phyloP scores from a whole-genome alignment of 768 basidiomycete genomes.

The Clitopilus passeckerianus region DNA sequence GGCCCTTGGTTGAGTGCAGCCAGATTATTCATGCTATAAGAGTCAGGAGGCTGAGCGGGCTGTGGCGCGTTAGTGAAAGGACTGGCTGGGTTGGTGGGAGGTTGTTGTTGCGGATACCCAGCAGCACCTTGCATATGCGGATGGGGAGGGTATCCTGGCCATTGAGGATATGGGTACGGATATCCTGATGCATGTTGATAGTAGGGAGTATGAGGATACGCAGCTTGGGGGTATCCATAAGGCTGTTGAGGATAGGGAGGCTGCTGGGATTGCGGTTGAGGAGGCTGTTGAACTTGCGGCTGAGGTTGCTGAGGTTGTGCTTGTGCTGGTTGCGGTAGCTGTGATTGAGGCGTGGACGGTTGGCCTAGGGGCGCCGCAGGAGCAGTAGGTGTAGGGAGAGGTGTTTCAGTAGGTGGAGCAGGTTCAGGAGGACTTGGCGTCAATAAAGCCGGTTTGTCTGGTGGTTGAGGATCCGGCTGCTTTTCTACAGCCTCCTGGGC shows the following conservation, averaged over 20 bases:
- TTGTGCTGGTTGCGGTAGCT: neutral
- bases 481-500: constrained; percentile 10
- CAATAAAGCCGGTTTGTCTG: constrained; percentile 18
- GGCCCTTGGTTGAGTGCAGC: neutral
- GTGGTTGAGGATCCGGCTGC: constrained; percentile 16
- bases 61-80: constrained; percentile 26
- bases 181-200: constrained; percentile 36
- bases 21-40: neutral
- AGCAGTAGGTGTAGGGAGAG: neutral
- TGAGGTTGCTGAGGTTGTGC: neutral
- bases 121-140: constrained; percentile 28
- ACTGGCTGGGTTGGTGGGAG: constrained; percentile 20
- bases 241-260: constrained; percentile 48
- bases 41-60: constrained; percentile 18
- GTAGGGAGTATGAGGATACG: constrained; percentile 67
- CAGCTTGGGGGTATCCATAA: constrained; percentile 48
- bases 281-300: neutral
- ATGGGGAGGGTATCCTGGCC: constrained; percentile 38
- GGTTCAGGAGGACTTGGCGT: constrained; percentile 13
- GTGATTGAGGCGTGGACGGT: neutral
- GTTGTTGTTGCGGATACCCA: constrained; percentile 30
- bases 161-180: constrained; percentile 12
- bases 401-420: neutral
- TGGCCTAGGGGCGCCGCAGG: neutral
- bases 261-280: constrained; percentile 11